phyloP scores from a whole-genome alignment of 768 basidiomycete species.

The Russula griseocarnosa region DNA sequence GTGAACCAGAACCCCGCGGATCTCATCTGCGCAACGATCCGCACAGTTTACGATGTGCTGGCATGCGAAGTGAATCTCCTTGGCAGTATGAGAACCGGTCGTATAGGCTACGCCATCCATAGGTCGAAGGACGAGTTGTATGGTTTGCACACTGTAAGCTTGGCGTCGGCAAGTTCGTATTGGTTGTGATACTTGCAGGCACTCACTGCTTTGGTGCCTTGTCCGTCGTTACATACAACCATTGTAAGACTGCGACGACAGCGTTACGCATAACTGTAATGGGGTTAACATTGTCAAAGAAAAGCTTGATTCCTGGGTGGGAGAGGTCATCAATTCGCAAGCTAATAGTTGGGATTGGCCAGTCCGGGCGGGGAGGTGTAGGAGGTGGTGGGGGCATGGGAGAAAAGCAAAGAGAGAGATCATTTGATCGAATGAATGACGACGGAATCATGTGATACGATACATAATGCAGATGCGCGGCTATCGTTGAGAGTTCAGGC shows the following conservation, averaged over 20 bases:
- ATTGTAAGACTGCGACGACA: slow-evolving; percentile 28
- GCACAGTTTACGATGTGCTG: slow-evolving; percentile 51
- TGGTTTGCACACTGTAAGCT: slow-evolving; percentile 33
- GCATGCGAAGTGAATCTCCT: slow-evolving; percentile 72
- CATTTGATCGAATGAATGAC: neutral
- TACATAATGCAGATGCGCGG: too few species aligned
- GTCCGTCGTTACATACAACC: slow-evolving; percentile 25
- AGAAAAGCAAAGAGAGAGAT: neutral
- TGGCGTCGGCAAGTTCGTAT: neutral
- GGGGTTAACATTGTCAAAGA: slow-evolving; percentile 49
- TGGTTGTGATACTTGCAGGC: neutral
- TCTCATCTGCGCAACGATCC: slow-evolving; percentile 52
- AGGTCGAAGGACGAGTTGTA: slow-evolving; percentile 56
- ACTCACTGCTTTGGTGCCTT: slow-evolving; percentile 26
- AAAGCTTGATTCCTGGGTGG: slow-evolving; percentile 51
- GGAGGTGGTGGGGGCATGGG: slow-evolving; percentile 17
- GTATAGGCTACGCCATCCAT: slow-evolving; percentile 74
- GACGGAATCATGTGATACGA: neutral
- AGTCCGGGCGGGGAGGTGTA: slow-evolving; percentile 32
- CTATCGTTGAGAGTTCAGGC: neutral
- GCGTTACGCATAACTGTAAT: slow-evolving; percentile 36
- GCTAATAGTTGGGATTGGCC: slow-evolving; percentile 51
- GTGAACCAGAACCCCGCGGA: slow-evolving; percentile 65
- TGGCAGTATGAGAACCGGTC: slow-evolving; percentile 49
- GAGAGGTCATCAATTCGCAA: slow-evolving; percentile 53